Percentiles rank a stretch among this genome's conserved stretches.
Conservation (phyloP, 225 moss, liverwort and hornwort genomes). For the Polytrichum formosum region DNA sequence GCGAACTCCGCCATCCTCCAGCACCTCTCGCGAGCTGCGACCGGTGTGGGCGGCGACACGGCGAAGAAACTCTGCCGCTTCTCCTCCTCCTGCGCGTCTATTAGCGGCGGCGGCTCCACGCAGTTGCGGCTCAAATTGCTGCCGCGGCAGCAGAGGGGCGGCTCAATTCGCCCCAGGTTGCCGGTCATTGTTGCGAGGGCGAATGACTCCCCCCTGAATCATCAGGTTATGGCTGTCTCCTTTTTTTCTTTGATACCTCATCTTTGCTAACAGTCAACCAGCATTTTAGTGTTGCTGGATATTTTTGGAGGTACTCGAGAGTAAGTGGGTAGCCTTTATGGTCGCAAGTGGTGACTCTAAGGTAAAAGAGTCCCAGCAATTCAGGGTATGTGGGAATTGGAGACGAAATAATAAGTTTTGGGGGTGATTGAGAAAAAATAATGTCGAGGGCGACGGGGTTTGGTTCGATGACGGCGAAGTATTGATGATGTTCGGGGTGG, state of each 20-base stretch:
- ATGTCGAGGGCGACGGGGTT: not conserved
- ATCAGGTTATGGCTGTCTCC: conserved; percentile 31
- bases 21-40: conserved; percentile 16
- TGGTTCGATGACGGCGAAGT: not conserved
- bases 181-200: conserved; percentile 12
- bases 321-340: too few species aligned
- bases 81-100: conserved; percentile 2
- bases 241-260: conserved; percentile 5
- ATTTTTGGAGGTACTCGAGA: too few species aligned
- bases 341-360: too few species aligned
- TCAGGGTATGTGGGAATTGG: too few species aligned
- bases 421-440: not conserved
- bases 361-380: too few species aligned
- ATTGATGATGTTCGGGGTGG: too few species aligned
- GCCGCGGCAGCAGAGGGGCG: conserved; percentile 1
- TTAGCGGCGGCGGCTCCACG: not conserved
- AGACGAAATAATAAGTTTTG: too few species aligned
- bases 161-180: not conserved
- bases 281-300: too few species aligned
- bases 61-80: conserved; percentile 4
- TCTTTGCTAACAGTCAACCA: too few species aligned
- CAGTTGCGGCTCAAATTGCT: conserved; percentile 14
- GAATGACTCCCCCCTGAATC: not conserved
- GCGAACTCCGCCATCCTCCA: conserved; percentile 38
- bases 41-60: conserved; percentile 6